Conservation (phyloP, 192 early-diverging fungal species). For the Rhizoclosmatium globosum region DNA sequence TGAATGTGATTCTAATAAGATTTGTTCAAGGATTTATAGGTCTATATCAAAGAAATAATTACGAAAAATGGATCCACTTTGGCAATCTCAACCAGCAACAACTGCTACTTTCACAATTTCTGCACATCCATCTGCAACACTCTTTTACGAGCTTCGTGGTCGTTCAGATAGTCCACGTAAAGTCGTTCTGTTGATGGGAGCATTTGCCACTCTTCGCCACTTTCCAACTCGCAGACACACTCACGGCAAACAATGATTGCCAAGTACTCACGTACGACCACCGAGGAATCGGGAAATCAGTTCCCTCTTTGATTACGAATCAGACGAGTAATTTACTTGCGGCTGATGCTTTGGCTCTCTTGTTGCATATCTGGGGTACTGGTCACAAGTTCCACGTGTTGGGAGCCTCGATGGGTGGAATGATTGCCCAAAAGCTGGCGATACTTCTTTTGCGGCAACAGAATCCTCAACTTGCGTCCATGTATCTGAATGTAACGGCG, state of each 20-base stretch:
- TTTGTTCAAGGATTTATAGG: no score
- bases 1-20: no score
- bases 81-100: neutral
- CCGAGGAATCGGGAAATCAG: neutral
- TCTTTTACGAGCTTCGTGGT: conserved; percentile 10
- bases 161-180: neutral
- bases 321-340: neutral
- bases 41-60: no score
- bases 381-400: conserved; percentile 69
- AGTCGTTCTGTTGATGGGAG: conserved; percentile 12
- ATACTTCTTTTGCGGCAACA: neutral
- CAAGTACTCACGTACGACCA: conserved; percentile 6
- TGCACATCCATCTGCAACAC: neutral
- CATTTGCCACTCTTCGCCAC: conserved; percentile 13
- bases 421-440: conserved; percentile 78
- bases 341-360: neutral
- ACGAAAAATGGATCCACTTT: conserved; percentile 1
- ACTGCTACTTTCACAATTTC: neutral
- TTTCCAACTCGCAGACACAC: conserved; percentile 10
- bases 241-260: neutral
- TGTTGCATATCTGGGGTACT: neutral
- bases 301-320: no score
- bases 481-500: neutral
- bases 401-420: conserved; percentile 82
- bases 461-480: neutral